Evolutionary conservation across 805 yeast species (phyloP).

Genomic region (Maudiozyma turicensis): DNA sequence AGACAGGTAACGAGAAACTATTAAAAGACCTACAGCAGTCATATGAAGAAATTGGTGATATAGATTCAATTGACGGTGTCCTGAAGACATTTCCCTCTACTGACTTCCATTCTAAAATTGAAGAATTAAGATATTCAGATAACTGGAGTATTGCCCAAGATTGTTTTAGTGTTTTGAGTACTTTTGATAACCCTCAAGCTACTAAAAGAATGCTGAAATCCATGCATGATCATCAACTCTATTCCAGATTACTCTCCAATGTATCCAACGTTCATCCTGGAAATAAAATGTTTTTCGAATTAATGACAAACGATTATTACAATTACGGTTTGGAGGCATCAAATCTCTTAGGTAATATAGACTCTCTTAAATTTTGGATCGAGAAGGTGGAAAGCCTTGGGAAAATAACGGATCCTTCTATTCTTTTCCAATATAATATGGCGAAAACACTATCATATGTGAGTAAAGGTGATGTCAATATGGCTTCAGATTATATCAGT

Average conservation of each 20-base stretch:
- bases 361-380: slow-evolving; percentile 50
- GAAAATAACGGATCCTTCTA: slow-evolving; percentile 40
- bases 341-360: slow-evolving; percentile 48
- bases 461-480: slow-evolving; percentile 24
- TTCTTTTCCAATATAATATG: slow-evolving; percentile 49
- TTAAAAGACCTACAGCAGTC: slow-evolving; percentile 53
- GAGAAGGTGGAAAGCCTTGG: slow-evolving; percentile 36
- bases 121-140: slow-evolving; percentile 74
- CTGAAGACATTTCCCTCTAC: slow-evolving; percentile 61
- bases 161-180: slow-evolving; percentile 62
- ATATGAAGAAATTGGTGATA: slow-evolving; percentile 80
- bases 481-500: slow-evolving; percentile 34
- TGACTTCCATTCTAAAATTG: slow-evolving; percentile 62
- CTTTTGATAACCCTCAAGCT: slow-evolving; percentile 27
- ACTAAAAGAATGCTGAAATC: slow-evolving; percentile 59
- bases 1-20: slow-evolving; percentile 13
- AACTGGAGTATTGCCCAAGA: slow-evolving; percentile 84
- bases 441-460: slow-evolving; percentile 54
- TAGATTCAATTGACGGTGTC: slow-evolving; percentile 84
- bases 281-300: slow-evolving; percentile 25
- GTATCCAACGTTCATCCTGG: slow-evolving; percentile 39
- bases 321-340: slow-evolving; percentile 69
- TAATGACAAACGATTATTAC: slow-evolving; percentile 39
- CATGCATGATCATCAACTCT: slow-evolving; percentile 64
- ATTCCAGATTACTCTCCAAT: slow-evolving; percentile 52